Evolutionary conservation across 202 grass and related monocot species (phyloP).

Genomic region (Musa balbisiana): DNA sequence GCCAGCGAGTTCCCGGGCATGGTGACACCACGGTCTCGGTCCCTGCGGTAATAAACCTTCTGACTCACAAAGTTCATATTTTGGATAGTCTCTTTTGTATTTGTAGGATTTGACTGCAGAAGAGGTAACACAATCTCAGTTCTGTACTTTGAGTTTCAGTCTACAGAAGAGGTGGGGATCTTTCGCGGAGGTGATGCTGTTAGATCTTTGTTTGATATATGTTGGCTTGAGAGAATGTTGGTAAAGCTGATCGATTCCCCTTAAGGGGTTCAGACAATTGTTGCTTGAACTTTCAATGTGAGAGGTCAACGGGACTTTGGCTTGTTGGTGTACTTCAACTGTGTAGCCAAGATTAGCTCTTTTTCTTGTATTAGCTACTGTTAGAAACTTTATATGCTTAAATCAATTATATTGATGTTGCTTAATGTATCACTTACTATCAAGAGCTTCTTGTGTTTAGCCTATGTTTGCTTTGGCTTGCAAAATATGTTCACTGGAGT

Average conservation of each 20-base stretch:
- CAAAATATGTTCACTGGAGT: conserved; percentile 13
- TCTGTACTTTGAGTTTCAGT: too few relatives aligned
- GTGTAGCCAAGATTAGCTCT: too few relatives aligned
- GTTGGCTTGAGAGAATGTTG: background rate
- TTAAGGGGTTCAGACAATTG: too few relatives aligned
- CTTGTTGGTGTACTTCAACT: background rate
- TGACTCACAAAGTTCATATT: background rate
- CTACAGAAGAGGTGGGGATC: too few relatives aligned
- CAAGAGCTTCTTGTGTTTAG: conserved; percentile 1
- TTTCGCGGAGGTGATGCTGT: background rate
- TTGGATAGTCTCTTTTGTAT: too few relatives aligned
- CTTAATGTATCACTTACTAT: background rate
- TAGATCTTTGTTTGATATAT: background rate
- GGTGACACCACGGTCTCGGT: conserved; percentile 52
- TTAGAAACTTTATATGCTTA: too few relatives aligned
- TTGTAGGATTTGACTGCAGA: too few relatives aligned
- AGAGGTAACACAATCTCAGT: too few relatives aligned
- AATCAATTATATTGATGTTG: too few relatives aligned
- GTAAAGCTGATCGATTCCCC: background rate
- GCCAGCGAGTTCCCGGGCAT: conserved; percentile 35
- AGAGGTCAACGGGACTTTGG: background rate
- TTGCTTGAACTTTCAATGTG: background rate
- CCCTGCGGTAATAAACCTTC: conserved; percentile 48
- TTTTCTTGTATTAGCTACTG: too few relatives aligned
- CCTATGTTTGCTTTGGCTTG: background rate